Percentiles rank a stretch among this genome's conserved stretches.
Conservation (phyloP, 306 rosid genomes). For the Styphnolobium japonicum region DNA sequence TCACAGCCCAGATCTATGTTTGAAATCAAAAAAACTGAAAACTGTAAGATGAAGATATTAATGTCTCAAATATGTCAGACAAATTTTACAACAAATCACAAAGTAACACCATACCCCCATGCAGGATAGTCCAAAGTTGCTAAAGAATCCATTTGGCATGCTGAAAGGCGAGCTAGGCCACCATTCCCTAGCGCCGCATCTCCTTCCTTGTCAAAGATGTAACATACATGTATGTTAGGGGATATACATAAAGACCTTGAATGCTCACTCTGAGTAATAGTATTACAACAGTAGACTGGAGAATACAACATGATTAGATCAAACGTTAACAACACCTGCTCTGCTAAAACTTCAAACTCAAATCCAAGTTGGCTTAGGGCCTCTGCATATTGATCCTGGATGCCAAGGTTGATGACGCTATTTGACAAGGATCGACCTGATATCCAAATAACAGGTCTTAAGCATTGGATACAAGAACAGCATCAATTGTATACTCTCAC, state of each 20-base stretch:
- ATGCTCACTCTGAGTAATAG: neutral
- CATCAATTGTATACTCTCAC: constrained; percentile 16
- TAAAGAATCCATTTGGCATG: constrained; percentile 78
- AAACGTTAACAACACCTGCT: constrained; percentile 48
- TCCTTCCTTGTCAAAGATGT: constrained; percentile 58
- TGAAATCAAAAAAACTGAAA: neutral
- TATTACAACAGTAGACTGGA: neutral
- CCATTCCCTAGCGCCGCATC: constrained; percentile 85
- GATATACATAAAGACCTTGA: constrained; percentile 9
- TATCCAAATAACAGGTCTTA: constrained; percentile 26
- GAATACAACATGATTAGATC: constrained; percentile 6
- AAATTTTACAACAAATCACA: neutral
- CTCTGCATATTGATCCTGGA: constrained; percentile 69
- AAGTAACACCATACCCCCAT: constrained; percentile 62
- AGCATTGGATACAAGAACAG: constrained; percentile 15
- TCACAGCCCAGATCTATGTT: constrained; percentile 5
- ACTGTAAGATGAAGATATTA: constrained; percentile 8
- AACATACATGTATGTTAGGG: constrained; percentile 2
- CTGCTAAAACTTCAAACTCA: constrained; percentile 77
- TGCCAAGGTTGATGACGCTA: constrained; percentile 75
- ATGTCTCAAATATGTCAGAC: neutral
- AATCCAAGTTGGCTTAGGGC: constrained; percentile 78
- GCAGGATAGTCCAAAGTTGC: constrained; percentile 86
- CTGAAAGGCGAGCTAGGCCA: constrained; percentile 79
- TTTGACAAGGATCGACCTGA: constrained; percentile 78